Percentiles rank a stretch among this genome's conserved stretches.
These are phyloP conservation scores for Fraxinus sp. DNA, from an alignment of 305 asterid genomes.

Conservation along the genomic window DNA sequence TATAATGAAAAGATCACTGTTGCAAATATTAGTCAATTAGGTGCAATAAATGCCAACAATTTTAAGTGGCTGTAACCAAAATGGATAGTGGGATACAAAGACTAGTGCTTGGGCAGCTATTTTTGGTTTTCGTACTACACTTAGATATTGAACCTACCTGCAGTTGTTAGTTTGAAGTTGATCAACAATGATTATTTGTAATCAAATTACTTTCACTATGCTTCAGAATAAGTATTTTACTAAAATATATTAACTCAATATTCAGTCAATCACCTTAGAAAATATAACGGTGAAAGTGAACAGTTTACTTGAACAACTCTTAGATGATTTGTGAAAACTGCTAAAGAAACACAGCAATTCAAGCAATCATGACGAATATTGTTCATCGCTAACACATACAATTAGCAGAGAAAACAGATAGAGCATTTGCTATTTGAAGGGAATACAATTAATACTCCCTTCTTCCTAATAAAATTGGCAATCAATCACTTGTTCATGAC, in stretches of 20 bases:
- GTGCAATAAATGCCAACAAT: background rate
- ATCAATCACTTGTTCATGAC: background rate
- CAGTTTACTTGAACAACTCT: background rate
- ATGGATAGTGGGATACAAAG: slow-evolving; percentile 22
- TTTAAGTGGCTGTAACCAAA: background rate
- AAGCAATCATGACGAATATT: background rate
- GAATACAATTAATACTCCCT: background rate
- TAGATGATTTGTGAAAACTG: background rate
- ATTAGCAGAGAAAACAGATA: background rate
- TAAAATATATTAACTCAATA: background rate
- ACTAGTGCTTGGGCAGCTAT: slow-evolving; percentile 18
- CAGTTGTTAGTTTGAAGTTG: background rate
- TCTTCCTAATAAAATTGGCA: background rate
- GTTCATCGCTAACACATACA: background rate
- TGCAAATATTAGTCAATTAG: background rate
- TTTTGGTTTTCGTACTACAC: background rate
- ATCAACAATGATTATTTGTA: background rate
- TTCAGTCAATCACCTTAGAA: background rate
- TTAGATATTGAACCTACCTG: background rate
- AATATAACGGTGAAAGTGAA: background rate
- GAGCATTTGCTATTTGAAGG: background rate
- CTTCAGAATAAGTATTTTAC: background rate
- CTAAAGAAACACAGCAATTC: background rate
- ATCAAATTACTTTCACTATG: background rate
- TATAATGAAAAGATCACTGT: background rate